Conservation (phyloP, 192 early-diverging fungal species). For the Coemansia sp. region DNA sequence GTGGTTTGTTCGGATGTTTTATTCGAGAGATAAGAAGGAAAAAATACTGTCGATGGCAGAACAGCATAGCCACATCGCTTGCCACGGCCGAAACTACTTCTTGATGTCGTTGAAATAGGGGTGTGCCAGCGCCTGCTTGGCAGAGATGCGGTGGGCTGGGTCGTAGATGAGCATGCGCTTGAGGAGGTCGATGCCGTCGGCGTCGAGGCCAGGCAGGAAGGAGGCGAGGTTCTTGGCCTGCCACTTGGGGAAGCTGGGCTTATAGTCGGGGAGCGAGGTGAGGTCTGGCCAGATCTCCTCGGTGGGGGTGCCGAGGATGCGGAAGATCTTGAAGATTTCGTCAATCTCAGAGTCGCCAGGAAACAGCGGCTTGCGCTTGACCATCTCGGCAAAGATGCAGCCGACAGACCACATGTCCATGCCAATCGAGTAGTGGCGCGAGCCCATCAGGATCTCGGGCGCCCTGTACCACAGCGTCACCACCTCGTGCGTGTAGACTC, state of each 20-base stretch:
- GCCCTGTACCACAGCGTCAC: constrained; percentile 94
- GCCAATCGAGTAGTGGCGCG: constrained; percentile 83
- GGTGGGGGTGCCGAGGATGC: constrained; percentile 78
- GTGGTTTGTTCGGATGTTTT: no score
- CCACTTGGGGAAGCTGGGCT: constrained; percentile 77
- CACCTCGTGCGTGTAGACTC: constrained; percentile 94
- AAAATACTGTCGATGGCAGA: no score
- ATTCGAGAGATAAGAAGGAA: no score
- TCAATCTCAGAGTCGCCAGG: constrained; percentile 91
- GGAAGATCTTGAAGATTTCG: constrained; percentile 91
- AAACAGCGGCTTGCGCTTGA: constrained; percentile 73
- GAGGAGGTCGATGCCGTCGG: constrained; percentile 72
- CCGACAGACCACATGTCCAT: constrained; percentile 99
- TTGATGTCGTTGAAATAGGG: constrained; percentile 71
- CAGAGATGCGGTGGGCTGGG: constrained; percentile 77
- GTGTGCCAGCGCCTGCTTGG: constrained; percentile 75
- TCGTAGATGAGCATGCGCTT: constrained; percentile 72
- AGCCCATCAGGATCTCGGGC: constrained; percentile 93
- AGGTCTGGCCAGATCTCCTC: constrained; percentile 77
- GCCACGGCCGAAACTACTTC: background rate
- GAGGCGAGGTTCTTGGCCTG: constrained; percentile 47
- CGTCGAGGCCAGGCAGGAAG: constrained; percentile 57
- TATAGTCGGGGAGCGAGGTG: constrained; percentile 76
- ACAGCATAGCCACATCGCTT: background rate
- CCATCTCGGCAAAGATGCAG: constrained; percentile 98